phyloP scores from a whole-genome alignment of 2,329 filamentous ascomycete species.

The Tolypocladium ophioglossoides region DNA sequence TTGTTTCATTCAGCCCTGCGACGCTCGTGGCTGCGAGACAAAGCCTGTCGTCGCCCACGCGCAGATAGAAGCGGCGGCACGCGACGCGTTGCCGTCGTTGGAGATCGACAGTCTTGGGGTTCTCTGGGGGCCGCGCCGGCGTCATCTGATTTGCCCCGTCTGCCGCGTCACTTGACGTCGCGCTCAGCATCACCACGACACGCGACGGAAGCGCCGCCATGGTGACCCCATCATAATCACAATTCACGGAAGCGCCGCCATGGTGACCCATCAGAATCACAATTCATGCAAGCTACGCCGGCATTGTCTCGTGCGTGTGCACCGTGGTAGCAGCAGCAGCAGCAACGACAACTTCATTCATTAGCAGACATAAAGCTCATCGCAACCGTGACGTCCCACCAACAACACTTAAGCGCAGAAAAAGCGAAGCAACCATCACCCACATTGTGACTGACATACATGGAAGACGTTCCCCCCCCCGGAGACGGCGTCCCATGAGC shows the following conservation, averaged over 20 bases:
- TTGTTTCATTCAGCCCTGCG: not conserved
- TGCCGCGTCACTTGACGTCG: not conserved
- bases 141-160: not conserved
- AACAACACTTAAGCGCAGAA: not conserved
- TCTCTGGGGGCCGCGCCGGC: too few relatives aligned
- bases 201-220: not conserved
- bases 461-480: not conserved
- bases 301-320: not conserved
- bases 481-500: not conserved
- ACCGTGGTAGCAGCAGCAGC: not conserved
- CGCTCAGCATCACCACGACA: not conserved
- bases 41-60: not conserved
- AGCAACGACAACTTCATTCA: not conserved
- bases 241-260: too few relatives aligned
- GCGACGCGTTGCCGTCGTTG: not conserved
- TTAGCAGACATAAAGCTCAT: not conserved
- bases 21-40: not conserved
- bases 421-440: not conserved
- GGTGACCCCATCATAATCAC: too few relatives aligned
- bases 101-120: not conserved
- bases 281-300: not conserved
- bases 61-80: not conserved
- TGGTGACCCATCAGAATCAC: not conserved
- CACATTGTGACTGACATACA: not conserved
- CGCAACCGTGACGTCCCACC: not conserved